These are phyloP conservation scores for Ammopiptanthus mongolicus DNA, from an alignment of 306 rosid genomes.

Conservation along the genomic window DNA sequence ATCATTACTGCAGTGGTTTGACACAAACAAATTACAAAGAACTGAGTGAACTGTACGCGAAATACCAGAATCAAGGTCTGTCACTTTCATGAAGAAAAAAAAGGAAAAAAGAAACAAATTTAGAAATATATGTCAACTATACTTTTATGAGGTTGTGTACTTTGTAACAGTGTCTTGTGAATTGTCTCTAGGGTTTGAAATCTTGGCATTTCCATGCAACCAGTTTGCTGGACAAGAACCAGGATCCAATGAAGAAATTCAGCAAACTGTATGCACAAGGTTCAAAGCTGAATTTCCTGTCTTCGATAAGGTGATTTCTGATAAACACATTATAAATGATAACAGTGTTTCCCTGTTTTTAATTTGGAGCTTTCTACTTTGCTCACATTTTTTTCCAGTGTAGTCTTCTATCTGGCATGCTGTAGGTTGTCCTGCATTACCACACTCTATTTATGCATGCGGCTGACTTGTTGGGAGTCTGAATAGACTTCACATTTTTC, in stretches of 20 bases:
- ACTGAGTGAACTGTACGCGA: conserved; percentile 57
- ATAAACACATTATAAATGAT: neutral
- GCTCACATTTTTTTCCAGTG: neutral
- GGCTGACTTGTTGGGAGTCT: neutral
- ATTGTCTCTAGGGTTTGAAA: conserved; percentile 57
- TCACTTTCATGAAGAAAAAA: conserved; percentile 2
- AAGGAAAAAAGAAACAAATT: neutral
- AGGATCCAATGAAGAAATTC: conserved; percentile 73
- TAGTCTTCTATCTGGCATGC: neutral
- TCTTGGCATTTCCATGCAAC: conserved; percentile 98
- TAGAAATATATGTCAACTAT: neutral
- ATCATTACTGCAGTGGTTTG: conserved; percentile 64
- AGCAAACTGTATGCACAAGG: conserved; percentile 67
- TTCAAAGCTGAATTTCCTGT: conserved; percentile 85
- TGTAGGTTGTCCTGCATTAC: neutral
- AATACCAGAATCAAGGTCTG: conserved; percentile 74
- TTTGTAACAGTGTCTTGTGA: neutral
- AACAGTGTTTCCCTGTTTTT: neutral
- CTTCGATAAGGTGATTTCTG: conserved; percentile 72
- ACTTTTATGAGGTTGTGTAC: neutral
- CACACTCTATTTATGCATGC: neutral
- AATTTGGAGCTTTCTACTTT: neutral
- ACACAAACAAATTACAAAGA: conserved; percentile 85
- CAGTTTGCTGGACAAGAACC: conserved; percentile 90
- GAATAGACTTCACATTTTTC: conserved; percentile 6